Conservation (phyloP, 2,329 filamentous ascomycete species). For the Claviceps sp. region DNA sequence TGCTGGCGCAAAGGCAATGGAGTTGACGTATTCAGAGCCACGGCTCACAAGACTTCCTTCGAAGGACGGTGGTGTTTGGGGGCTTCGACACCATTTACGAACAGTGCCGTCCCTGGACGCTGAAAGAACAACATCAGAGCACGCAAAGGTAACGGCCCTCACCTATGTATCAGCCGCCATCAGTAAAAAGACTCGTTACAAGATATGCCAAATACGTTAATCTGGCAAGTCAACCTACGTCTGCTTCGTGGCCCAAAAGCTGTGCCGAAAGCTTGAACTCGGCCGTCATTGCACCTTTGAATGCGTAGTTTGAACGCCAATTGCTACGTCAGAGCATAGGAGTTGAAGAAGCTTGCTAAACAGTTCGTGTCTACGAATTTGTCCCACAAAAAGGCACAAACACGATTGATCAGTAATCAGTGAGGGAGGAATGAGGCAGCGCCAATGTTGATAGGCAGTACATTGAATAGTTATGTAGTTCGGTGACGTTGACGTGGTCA, state of each 20-base stretch:
- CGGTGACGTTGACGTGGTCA: conserved; percentile 6
- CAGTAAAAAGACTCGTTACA: neutral
- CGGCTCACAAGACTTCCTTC: conserved; percentile 68
- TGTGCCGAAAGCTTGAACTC: conserved; percentile 91
- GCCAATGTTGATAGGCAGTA: neutral
- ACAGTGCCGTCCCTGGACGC: conserved; percentile 88
- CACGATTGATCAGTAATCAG: neutral
- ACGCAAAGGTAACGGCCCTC: conserved; percentile 69
- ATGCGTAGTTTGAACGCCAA: neutral
- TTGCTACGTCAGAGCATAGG: neutral
- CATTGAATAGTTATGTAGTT: neutral
- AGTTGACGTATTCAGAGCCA: conserved; percentile 78
- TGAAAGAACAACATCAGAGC: conserved; percentile 59
- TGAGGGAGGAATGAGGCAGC: neutral
- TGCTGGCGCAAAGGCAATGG: conserved; percentile 62
- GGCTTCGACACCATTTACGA: conserved; percentile 64
- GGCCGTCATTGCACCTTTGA: conserved; percentile 43
- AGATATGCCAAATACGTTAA: neutral
- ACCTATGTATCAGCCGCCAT: conserved; percentile 43
- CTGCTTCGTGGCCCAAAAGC: conserved; percentile 78
- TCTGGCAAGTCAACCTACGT: conserved; percentile 47
- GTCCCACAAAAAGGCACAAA: neutral
- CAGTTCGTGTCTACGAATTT: neutral
- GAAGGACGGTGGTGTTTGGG: conserved; percentile 53
- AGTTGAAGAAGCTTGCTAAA: neutral